Percentiles rank a stretch among this genome's conserved stretches.
These are phyloP conservation scores for Vachellia pachyceras DNA, from an alignment of 306 rosid genomes.

Conservation along the genomic window DNA sequence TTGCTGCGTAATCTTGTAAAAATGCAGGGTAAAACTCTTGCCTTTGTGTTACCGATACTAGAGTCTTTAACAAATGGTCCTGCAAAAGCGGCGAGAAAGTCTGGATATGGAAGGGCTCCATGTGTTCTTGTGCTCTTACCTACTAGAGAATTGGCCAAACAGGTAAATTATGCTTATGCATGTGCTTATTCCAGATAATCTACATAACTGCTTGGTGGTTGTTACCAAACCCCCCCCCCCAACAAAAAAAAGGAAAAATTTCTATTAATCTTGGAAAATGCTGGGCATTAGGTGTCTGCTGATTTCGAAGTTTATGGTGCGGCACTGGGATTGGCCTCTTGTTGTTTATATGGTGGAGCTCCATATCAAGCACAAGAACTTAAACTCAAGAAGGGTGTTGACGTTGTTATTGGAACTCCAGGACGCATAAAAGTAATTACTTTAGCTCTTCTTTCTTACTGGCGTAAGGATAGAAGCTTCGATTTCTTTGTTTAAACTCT, in stretches of 20 bases:
- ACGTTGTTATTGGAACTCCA: slow-evolving; percentile 86
- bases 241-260: background rate
- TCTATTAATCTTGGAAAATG: slow-evolving; percentile 10
- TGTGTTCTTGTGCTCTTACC: slow-evolving; percentile 92
- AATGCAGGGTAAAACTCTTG: slow-evolving; percentile 89
- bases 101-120: slow-evolving; percentile 75
- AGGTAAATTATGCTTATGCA: slow-evolving; percentile 62
- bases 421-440: slow-evolving; percentile 82
- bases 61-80: slow-evolving; percentile 80
- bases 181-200: background rate
- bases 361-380: slow-evolving; percentile 57
- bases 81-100: slow-evolving; percentile 52
- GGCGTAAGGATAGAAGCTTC: background rate
- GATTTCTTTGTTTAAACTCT: background rate
- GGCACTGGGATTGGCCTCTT: slow-evolving; percentile 64
- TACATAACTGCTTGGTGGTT: background rate
- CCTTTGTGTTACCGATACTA: slow-evolving; percentile 88
- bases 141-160: slow-evolving; percentile 85
- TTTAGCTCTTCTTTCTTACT: background rate
- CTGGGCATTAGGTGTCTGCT: slow-evolving; percentile 59
- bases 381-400: slow-evolving; percentile 77
- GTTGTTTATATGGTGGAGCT: slow-evolving; percentile 88
- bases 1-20: slow-evolving; percentile 2
- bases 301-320: slow-evolving; percentile 86
- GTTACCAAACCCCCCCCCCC: too few species aligned